Evolutionary conservation across 352 stramenopile genomes (phyloP), one percentile per base, ranked within the genome.

Genomic region (Phytopythium helicoides): DNA sequence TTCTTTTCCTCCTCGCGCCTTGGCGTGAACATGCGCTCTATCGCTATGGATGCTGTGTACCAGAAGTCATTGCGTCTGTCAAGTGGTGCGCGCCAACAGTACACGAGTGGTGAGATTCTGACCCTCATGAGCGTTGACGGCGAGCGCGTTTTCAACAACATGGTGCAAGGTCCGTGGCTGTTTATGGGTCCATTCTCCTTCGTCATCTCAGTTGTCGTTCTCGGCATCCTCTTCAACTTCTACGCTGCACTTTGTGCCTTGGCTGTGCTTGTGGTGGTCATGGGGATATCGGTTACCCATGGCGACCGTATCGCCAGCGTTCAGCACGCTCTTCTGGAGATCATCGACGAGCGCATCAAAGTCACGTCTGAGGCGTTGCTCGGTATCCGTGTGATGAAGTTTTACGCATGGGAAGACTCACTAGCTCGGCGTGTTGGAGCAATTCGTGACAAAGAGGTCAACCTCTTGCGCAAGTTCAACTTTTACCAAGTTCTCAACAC

Each of bases 321-420:
- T 0, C 69, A 72, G 21, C 50, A 48, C 12, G 44, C 51, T 11
- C 34, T 76, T 12, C 48, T 76, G 3, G 35, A 26, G 6, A 51
- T 73, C n/a, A 86, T 96, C 10, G 71, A 74, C 22, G 67, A 88
- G 21, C 78, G 95, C 6, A 86, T 98, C 8, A 95, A 97, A 56
- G 78, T 97, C 38, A 92, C 94, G 21, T 96, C 92, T 37, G 93
- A 98, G 62, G 82, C 95, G 16, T 68, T 98, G 1, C 63, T 84
- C 12, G 93, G 91, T 3, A 92, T 97, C 35, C 71, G 86, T 28
- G 85, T 87, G 48, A 81, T 97, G 47, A 97, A 97, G 57, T 87
- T 96, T 45, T 95, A 96, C 52, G 84, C 76, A 11, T 97, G 87
- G 86, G 74, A 85, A 46, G 53, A 68, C 1, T 71, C 72, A 0